Conservation (phyloP, 306 rosid species). For the Cyamopsis tetragonoloba region DNA sequence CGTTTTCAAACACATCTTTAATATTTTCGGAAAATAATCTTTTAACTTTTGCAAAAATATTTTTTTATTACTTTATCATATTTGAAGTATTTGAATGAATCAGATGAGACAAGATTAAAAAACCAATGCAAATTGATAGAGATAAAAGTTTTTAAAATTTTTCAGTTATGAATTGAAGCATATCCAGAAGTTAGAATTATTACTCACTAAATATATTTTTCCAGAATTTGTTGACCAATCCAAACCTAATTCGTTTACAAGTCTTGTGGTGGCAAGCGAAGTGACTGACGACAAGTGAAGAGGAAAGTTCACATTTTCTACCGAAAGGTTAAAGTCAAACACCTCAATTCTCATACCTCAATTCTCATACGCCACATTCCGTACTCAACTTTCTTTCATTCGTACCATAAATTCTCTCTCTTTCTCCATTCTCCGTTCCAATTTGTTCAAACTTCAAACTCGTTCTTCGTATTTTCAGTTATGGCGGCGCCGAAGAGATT, state of each 20-base stretch:
- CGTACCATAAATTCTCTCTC: not conserved
- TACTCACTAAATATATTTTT: not conserved
- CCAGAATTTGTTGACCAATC: constrained; percentile 17
- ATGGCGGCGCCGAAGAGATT: constrained; percentile 44
- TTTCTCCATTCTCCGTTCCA: not conserved
- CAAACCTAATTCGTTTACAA: constrained; percentile 9
- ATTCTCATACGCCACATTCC: not conserved
- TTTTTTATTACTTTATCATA: too few relatives aligned
- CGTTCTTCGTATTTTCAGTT: not conserved
- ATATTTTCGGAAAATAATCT: too few relatives aligned
- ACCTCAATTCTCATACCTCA: not conserved
- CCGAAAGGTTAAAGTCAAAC: too few relatives aligned
- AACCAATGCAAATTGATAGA: too few relatives aligned
- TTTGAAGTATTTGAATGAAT: too few relatives aligned
- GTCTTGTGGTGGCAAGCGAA: not conserved
- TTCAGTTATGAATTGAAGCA: too few relatives aligned
- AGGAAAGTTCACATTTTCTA: not conserved
- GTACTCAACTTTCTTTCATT: not conserved
- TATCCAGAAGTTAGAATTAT: not conserved
- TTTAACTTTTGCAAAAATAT: too few relatives aligned
- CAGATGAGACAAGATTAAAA: too few relatives aligned
- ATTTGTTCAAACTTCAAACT: too few relatives aligned
- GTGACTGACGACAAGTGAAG: not conserved
- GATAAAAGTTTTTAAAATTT: too few relatives aligned
- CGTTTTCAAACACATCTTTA: too few relatives aligned